These are phyloP conservation scores for Crithidia bombi DNA, from an alignment of 208 protist species.

Conservation along the genomic window DNA sequence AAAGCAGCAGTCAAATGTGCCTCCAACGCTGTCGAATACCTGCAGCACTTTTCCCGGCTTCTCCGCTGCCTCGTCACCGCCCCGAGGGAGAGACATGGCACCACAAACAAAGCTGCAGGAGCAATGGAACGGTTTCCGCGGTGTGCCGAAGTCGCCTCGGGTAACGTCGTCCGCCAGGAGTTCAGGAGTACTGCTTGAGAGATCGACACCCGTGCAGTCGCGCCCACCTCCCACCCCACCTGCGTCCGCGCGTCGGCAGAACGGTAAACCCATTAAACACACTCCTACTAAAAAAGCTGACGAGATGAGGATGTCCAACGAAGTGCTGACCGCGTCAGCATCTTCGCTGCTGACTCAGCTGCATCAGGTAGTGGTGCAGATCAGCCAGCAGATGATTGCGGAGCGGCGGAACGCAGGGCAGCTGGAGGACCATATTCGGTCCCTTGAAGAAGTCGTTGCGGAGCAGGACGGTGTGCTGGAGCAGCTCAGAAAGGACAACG, in stretches of 20 bases:
- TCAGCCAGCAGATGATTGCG: slow-evolving; percentile 41
- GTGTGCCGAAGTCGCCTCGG: background rate
- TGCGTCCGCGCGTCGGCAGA: too few species aligned
- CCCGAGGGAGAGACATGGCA: background rate
- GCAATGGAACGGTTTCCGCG: background rate
- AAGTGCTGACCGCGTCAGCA: slow-evolving; percentile 27
- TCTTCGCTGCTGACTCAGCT: slow-evolving; percentile 41
- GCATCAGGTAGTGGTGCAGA: slow-evolving; percentile 51
- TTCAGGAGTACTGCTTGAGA: background rate
- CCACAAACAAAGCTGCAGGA: background rate
- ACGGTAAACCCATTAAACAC: too few species aligned
- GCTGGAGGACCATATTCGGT: slow-evolving; percentile 37
- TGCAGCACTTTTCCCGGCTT: background rate
- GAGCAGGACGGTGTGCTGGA: slow-evolving; percentile 62
- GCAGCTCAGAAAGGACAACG: slow-evolving; percentile 36
- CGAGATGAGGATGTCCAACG: background rate
- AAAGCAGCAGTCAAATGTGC: background rate
- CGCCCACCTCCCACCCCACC: background rate
- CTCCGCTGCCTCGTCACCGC: background rate
- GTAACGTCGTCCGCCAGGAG: background rate
- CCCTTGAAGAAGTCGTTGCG: slow-evolving; percentile 37
- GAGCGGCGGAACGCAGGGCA: slow-evolving; percentile 42
- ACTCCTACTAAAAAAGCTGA: background rate
- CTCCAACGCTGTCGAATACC: background rate
- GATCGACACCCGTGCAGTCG: background rate